A percentile compares a stretch with the other conserved stretches of the same genome.
Evolutionary conservation across 257 asterid species (phyloP).

Genomic region (Solanum medicagineum): DNA sequence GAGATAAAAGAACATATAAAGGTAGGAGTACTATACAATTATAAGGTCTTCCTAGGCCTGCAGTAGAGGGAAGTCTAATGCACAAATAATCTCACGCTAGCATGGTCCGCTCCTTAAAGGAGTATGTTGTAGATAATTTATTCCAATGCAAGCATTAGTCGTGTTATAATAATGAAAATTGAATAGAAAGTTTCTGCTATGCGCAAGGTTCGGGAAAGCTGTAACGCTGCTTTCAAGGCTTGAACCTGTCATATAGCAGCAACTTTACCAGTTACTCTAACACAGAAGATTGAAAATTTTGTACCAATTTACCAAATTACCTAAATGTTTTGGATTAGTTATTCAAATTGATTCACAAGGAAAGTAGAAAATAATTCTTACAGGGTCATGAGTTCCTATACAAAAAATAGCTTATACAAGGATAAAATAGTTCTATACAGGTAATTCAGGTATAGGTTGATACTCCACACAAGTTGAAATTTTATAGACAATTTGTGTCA

Average conservation of each 20-base stretch:
- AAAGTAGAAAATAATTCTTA: not conserved
- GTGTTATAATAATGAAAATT: not conserved
- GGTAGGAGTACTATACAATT: no score
- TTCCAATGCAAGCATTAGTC: not conserved
- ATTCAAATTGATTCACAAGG: not conserved
- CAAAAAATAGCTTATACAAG: not conserved
- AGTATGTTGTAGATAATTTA: no score
- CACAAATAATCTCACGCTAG: no score
- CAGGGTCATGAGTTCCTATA: not conserved
- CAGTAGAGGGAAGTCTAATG: no score
- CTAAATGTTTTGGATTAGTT: not conserved
- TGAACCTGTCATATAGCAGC: no score
- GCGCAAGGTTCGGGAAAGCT: no score
- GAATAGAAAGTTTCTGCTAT: not conserved
- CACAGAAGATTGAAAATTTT: not conserved
- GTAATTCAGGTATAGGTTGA: conserved; percentile 17
- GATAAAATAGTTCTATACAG: not conserved
- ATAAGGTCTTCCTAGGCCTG: no score
- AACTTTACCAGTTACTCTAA: no score
- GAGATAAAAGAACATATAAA: no score
- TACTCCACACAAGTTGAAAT: conserved; percentile 34
- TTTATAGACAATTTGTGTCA: conserved; percentile 39
- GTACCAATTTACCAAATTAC: not conserved
- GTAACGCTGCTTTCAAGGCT: no score
- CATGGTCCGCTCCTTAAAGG: no score